Evolutionary conservation across 2,329 filamentous ascomycete genomes (phyloP), one percentile per base, ranked within the genome.

Genomic region (Aspergillus sp.): DNA sequence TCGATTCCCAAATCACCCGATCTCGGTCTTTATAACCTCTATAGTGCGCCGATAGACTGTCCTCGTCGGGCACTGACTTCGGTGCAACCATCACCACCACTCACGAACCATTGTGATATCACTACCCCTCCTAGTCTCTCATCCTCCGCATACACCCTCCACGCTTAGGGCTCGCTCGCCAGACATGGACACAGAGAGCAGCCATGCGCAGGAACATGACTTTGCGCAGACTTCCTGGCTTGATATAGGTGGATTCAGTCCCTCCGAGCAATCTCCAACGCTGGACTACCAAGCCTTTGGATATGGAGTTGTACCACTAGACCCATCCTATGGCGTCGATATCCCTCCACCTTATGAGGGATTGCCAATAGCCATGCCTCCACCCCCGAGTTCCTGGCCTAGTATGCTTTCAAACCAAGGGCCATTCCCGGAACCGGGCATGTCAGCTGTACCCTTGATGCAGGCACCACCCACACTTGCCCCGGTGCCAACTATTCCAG

Each of bases 341-440:
- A 82, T 85, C 66, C 84, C 84, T 67, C 82, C 85, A 63, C 80
- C 85, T 62, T 82, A 84, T 67, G 78, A 79, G 43, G 78, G 81
- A 32, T 86, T 90, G 21, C 89, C 91, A 72, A 80, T 93, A 65
- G 88, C 91, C 68, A 90, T 91, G 80, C 87, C 89, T 21, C 83
- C 83, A 50, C 84, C 89, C 55, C 68, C 74, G 64, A 45, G 41
- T 23, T 45, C 41, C 41, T 96, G 91, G 91, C 91, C 91, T 7
- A 94, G 91, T 74, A 89, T 92, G 84, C 80, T 94, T 73, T 90
- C 89, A 49, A 90, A 89, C 65, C 89, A 90, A 48, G 82, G 85
- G 47, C 85, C 77, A 66, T 91, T 87, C 70, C 82, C 86, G 48
- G 82, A 87, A 43, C 81, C 85, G 45, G 78, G 85, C 39, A 82